Evolutionary conservation across 257 asterid genomes (phyloP).

Genomic region (Buddleja alternifolia): DNA sequence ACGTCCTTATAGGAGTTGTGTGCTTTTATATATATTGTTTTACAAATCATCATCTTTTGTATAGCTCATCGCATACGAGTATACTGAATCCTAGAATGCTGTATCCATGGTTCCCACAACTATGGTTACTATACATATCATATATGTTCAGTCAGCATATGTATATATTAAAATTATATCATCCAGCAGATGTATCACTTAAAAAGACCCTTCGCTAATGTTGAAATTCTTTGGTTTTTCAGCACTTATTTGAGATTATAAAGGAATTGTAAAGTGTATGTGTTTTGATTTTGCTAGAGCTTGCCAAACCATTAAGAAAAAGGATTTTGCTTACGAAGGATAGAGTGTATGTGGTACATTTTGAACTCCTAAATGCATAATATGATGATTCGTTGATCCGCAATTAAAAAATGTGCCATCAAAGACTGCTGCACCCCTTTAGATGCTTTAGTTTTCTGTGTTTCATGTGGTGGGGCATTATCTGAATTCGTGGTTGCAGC

Average conservation of each 20-base stretch:
- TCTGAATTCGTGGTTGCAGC: not conserved
- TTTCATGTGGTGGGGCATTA: slow-evolving; percentile 9
- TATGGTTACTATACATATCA: slow-evolving; percentile 1
- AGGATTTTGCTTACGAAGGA: not conserved
- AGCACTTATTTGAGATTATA: slow-evolving; percentile 7
- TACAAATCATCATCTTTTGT: too few relatives aligned
- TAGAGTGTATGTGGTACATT: too few relatives aligned
- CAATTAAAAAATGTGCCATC: not conserved
- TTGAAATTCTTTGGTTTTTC: not conserved
- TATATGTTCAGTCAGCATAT: not conserved
- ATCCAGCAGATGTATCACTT: slow-evolving; percentile 4
- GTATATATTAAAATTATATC: not conserved
- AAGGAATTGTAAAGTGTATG: not conserved
- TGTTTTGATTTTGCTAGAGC: slow-evolving; percentile 12
- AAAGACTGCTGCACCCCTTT: not conserved
- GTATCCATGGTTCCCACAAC: not conserved
- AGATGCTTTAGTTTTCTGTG: slow-evolving; percentile 3
- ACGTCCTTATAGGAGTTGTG: slow-evolving; percentile 4
- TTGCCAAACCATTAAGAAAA: not conserved
- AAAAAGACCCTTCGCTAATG: too few relatives aligned
- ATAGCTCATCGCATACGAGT: too few relatives aligned
- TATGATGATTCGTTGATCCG: too few relatives aligned
- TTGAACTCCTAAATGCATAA: not conserved
- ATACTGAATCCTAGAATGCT: not conserved
- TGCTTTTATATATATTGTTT: too few relatives aligned